A percentile compares a stretch with the other conserved stretches of the same genome.
These are phyloP conservation scores for Salix arbutifolia DNA, from an alignment of 345 rosid species.

Conservation along the genomic window DNA sequence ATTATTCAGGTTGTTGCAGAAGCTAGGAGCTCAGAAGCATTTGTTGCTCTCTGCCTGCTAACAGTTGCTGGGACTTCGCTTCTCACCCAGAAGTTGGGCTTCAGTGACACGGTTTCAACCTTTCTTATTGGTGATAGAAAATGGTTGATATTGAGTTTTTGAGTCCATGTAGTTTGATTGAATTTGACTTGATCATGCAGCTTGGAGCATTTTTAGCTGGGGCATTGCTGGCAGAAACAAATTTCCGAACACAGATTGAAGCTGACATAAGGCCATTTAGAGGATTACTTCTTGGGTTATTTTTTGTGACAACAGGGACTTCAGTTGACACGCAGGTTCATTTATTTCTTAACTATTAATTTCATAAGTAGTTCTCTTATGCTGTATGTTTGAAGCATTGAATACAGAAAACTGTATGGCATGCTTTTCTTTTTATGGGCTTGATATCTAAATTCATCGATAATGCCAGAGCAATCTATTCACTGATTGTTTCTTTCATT, in stretches of 20 bases:
- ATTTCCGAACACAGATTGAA: constrained; percentile 92
- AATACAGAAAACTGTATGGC: too few species aligned
- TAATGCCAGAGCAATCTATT: not conserved
- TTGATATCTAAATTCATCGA: not conserved
- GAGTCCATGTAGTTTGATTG: constrained; percentile 8
- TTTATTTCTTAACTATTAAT: not conserved
- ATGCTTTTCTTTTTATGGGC: not conserved
- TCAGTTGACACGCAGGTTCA: constrained; percentile 89
- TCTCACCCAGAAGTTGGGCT: constrained; percentile 82
- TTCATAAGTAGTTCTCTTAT: not conserved
- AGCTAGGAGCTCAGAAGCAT: constrained; percentile 93
- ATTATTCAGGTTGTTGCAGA: constrained; percentile 81
- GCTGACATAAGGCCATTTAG: constrained; percentile 98
- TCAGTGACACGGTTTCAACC: constrained; percentile 80
- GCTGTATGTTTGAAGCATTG: too few species aligned
- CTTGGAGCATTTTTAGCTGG: constrained; percentile 99
- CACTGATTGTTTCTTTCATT: constrained; percentile 3
- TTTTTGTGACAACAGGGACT: constrained; percentile 94
- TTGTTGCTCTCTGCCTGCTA: constrained; percentile 90
- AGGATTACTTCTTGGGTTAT: constrained; percentile 92
- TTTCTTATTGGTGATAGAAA: constrained; percentile 7
- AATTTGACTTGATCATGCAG: constrained; percentile 36
- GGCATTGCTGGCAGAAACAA: constrained; percentile 91
- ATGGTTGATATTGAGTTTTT: constrained; percentile 7
- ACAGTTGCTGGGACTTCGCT: constrained; percentile 95